Evolutionary conservation across 495 filamentous ascomycete genomes (phyloP), one percentile per base, ranked within the genome.

Genomic region (Echria macrotheca): DNA sequence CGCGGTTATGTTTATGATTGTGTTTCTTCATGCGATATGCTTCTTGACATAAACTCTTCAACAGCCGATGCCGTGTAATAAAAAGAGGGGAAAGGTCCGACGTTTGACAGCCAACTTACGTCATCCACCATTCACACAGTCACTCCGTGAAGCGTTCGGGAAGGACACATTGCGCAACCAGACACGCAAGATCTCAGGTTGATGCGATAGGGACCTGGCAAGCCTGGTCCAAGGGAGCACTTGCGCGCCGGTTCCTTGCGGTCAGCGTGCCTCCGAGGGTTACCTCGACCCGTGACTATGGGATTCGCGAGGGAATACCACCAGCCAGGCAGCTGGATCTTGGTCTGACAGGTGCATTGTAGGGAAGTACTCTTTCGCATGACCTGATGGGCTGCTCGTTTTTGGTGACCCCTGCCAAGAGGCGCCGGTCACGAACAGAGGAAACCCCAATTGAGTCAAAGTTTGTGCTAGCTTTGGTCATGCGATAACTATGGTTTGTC

Each of bases 11-110:
- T 23, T 25, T 12, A 22, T 22, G 29, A 18, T n/a, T 3, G 38
- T 23, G 38, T 24, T 22, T 43, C 9, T 42, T 50, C 9, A 35
- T 50, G 47, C 47, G 29, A 36, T 15, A 21, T n/a, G 2, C 22
- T 11, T 5, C 2, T n/a, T 15, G 37, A n/a, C 17, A 40, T 9
- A 5, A 21, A 5, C 21, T 41, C 38, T 5, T 21, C 38, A 14
- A 5, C 38, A 12, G 21, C n/a, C 4, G 19, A 17, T 5, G 26
- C 24, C 11, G 12, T 4, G 42, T 12, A 17, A 32, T 17, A 32
- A 39, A 17, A 39, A 39, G 2, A 31, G 28, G 28, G 28, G 28
- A 6, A 31, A 12, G n/a, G n/a, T n/a, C n/a, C 28, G 28, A 31
- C 12, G 7, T 6, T 12, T 31, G 28, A 31, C 12, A 12, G 12